Evolutionary conservation across 2,329 filamentous ascomycete species (phyloP), one percentile per base, ranked within the genome.

Genomic region (Fusarium brevicatenulatum): DNA sequence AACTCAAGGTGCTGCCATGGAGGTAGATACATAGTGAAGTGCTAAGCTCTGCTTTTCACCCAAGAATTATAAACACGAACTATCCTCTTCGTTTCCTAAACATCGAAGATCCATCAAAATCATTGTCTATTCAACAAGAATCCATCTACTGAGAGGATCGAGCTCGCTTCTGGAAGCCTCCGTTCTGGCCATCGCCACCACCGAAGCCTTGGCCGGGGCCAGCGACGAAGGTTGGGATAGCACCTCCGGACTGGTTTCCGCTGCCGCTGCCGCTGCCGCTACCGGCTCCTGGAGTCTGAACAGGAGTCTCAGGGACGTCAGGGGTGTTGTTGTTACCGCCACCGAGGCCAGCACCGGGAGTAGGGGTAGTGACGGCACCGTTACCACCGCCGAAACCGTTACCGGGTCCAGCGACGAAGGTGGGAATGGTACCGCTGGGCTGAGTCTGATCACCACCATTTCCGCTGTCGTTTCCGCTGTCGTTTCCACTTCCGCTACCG

Each of bases 11-110:
- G 73, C 73, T 40, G 75, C 76, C 19, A 82, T 83, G 82, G 81
- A 83, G 57, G 68, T 83, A 58, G 82, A 83, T 71, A 70, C 73
- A 66, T 62, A 76, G 66, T 71, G 56, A 73, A 74, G 60, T 63
- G 63, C 62, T 56, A 52, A 78, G 73, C 60, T 67, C 76, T 70
- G 71, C 71, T 78, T 75, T 73, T 72, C 69, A 64, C 73, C 75
- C 65, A 70, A 52, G 60, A 39, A 75, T 75, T 74, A 73, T 72
- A 68, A 61, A 63, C 63, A 74, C 58, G 68, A 77, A 68, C 55
- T 54, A 57, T 66, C 54, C 69, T 54, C 61, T 70, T 53, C 42
- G 70, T 66, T 58, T 66, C 66, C 69, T 54, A 60, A 61, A 49
- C 50, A 54, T 56, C 34, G 47, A 42, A 62, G 32, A 73, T 23